Evolutionary conservation across 2,329 filamentous ascomycete species (phyloP).

Genomic region (Bipolaris cookei): DNA sequence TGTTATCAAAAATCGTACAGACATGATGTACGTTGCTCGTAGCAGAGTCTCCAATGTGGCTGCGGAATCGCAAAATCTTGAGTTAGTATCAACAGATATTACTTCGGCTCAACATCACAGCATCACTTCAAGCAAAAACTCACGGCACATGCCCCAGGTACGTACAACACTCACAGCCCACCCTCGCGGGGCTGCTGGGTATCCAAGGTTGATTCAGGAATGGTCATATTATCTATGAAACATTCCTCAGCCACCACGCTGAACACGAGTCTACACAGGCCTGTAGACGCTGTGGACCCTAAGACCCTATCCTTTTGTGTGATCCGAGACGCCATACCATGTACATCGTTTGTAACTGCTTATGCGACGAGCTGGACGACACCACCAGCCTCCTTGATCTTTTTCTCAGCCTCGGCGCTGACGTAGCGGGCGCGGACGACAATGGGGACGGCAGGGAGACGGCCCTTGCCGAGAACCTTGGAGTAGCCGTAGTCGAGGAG

Average conservation of each 20-base stretch:
- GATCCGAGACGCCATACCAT: constrained; percentile 37
- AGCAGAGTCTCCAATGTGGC: too few species aligned
- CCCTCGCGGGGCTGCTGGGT: neutral
- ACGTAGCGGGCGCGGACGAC: constrained; percentile 96
- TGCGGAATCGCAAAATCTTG: neutral
- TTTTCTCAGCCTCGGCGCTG: constrained; percentile 94
- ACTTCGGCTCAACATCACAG: neutral
- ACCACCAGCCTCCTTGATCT: constrained; percentile 98
- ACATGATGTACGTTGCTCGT: neutral
- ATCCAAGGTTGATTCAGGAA: constrained; percentile 58
- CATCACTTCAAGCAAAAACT: constrained; percentile 3
- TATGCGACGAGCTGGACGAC: constrained; percentile 95
- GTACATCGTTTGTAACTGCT: constrained; percentile 38
- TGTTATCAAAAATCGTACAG: neutral
- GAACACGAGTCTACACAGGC: constrained; percentile 29
- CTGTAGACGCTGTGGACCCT: constrained; percentile 37
- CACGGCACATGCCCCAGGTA: neutral
- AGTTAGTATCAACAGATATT: neutral
- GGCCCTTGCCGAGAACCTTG: constrained; percentile 98
- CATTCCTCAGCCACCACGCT: constrained; percentile 62
- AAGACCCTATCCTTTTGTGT: constrained; percentile 35
- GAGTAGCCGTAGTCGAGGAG: constrained; percentile 96
- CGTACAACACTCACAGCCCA: neutral
- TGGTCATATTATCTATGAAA: constrained; percentile 54
- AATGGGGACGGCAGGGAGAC: constrained; percentile 88